A percentile compares a stretch with the other conserved stretches of the same genome.
Conservation (phyloP, 306 rosid genomes). For the Castanospermum australe region DNA sequence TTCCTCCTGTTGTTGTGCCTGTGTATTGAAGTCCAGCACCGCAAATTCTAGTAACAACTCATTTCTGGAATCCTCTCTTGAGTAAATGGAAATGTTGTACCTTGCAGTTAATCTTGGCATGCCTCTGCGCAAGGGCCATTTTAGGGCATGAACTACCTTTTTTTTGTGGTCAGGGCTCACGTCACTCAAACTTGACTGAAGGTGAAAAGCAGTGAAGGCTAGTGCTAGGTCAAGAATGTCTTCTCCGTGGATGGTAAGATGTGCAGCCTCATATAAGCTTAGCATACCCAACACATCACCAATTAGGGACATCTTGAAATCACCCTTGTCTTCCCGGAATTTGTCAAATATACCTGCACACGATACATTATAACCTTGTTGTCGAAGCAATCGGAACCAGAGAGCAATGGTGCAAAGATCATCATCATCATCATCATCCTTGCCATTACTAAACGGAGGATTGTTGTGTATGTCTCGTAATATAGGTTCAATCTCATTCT, state of each 20-base stretch:
- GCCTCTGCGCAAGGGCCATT: not conserved
- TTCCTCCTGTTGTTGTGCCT: not conserved
- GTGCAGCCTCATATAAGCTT: constrained; percentile 21
- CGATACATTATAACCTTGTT: not conserved
- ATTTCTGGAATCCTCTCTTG: not conserved
- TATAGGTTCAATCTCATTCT: constrained; percentile 13
- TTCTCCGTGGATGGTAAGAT: not conserved
- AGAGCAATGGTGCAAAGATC: constrained; percentile 26
- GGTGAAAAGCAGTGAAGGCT: not conserved
- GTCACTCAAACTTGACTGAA: not conserved
- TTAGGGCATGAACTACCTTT: not conserved
- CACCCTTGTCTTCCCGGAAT: not conserved
- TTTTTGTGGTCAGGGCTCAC: not conserved
- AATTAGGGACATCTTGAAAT: not conserved
- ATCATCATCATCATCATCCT: not conserved
- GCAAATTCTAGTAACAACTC: constrained; percentile 5
- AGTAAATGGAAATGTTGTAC: not conserved
- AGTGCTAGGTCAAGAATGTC: not conserved
- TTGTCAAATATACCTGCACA: not conserved
- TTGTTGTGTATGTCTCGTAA: not conserved
- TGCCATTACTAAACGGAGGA: not conserved
- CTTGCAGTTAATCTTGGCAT: not conserved
- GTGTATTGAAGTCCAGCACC: constrained; percentile 7
- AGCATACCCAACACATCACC: not conserved
- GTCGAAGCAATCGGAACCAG: constrained; percentile 27